phyloP scores from a whole-genome alignment of 208 protist species.

The Acanthamoeba triangularis region DNA sequence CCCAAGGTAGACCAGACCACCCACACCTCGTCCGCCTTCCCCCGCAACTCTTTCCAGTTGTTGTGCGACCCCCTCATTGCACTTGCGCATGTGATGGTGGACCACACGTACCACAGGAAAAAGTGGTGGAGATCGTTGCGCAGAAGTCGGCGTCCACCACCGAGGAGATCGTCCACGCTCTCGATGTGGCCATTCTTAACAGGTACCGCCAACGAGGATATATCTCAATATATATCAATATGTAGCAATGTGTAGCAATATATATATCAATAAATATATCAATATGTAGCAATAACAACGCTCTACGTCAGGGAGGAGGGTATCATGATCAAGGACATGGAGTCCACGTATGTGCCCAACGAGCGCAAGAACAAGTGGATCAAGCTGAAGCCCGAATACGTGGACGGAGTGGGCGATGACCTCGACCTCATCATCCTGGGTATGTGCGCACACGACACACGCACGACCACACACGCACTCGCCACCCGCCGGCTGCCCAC shows the following conservation, averaged over 20 bases:
- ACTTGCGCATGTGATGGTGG: no score
- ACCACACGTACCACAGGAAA: no score
- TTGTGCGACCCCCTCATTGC: no score
- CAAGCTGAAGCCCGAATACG: conserved; percentile 87
- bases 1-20: neutral
- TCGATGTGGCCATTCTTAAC: conserved; percentile 80
- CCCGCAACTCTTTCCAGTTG: no score
- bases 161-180: conserved; percentile 47
- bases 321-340: conserved; percentile 85
- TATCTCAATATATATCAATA: neutral
- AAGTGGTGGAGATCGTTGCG: conserved; percentile 79
- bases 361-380: conserved; percentile 86
- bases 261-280: neutral
- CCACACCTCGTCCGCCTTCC: neutral
- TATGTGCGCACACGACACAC: no score
- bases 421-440: conserved; percentile 86
- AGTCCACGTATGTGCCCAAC: conserved; percentile 79
- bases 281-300: neutral
- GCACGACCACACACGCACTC: no score
- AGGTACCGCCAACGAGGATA: neutral
- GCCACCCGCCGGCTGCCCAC: neutral
- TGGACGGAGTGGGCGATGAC: conserved; percentile 86
- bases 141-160: conserved; percentile 13
- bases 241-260: no score
- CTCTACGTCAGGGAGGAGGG: conserved; percentile 86